Percentiles rank a stretch among this genome's conserved stretches.
phyloP scores from a whole-genome alignment of 495 filamentous ascomycete genomes.

The Penicillium bialowiezense region DNA sequence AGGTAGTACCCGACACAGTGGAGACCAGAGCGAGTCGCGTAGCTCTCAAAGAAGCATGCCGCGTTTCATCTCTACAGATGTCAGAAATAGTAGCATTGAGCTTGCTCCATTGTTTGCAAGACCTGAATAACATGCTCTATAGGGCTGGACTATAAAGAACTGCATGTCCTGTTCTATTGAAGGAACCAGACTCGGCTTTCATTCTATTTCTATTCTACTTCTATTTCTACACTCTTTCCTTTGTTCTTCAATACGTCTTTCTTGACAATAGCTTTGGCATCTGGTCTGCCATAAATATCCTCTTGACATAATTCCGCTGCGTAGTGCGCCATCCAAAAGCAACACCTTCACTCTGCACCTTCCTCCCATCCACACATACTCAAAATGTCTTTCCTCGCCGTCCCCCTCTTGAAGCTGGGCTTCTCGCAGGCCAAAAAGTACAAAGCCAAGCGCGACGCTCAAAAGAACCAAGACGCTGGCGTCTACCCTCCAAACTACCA shows the following conservation, averaged over 20 bases:
- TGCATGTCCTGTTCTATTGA: not conserved
- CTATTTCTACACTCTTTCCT: slow-evolving; percentile 21
- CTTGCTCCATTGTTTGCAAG: slow-evolving; percentile 1
- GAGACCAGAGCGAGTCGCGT: slow-evolving; percentile 12
- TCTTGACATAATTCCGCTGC: slow-evolving; percentile 2
- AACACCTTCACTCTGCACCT: slow-evolving; percentile 1
- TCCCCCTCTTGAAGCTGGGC: slow-evolving; percentile 31
- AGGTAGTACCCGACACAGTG: slow-evolving; percentile 4
- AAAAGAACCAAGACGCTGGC: slow-evolving; percentile 21
- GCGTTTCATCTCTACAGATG: slow-evolving; percentile 17
- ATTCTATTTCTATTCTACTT: slow-evolving; percentile 7
- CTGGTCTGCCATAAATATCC: slow-evolving; percentile 2
- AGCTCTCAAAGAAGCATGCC: slow-evolving; percentile 1
- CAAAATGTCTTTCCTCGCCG: slow-evolving; percentile 25
- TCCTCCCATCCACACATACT: not conserved
- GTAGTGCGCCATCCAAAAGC: slow-evolving; percentile 1
- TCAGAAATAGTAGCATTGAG: slow-evolving; percentile 18
- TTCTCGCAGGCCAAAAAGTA: slow-evolving; percentile 30
- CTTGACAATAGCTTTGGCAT: slow-evolving; percentile 10
- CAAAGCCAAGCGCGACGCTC: slow-evolving; percentile 28
- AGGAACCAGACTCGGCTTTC: slow-evolving; percentile 15
- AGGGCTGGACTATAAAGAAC: slow-evolving; percentile 21
- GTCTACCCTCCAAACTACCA: slow-evolving; percentile 8
- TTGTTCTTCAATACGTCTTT: not conserved
- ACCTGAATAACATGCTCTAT: not conserved